Percentiles rank a stretch among this genome's conserved stretches.
Conservation (phyloP, 1,284 basidiomycete species). For the Marasmius sp. region DNA sequence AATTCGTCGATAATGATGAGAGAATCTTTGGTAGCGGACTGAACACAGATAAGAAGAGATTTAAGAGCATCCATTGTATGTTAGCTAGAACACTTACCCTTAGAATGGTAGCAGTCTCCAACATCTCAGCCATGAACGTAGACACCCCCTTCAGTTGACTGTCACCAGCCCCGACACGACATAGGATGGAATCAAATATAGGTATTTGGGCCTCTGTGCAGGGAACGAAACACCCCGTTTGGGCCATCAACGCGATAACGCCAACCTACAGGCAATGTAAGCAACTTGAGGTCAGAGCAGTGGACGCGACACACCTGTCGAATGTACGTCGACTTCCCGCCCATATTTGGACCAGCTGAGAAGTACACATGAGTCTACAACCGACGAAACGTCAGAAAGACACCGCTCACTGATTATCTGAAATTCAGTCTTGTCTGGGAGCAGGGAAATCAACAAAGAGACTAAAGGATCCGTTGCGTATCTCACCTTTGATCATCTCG, state of each 20-base stretch:
- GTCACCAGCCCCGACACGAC: slow-evolving; percentile 96
- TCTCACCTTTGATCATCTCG: slow-evolving; percentile 78
- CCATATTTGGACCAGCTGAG: slow-evolving; percentile 92
- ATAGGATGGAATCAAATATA: slow-evolving; percentile 95
- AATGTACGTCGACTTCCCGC: slow-evolving; percentile 93
- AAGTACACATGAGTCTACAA: neutral
- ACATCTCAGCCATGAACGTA: slow-evolving; percentile 99
- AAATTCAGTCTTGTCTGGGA: slow-evolving; percentile 74
- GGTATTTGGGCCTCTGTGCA: slow-evolving; percentile 85
- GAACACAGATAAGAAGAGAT: slow-evolving; percentile 1
- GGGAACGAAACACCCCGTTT: slow-evolving; percentile 94
- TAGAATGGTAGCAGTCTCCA: slow-evolving; percentile 95
- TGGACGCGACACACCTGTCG: slow-evolving; percentile 73
- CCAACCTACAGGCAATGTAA: slow-evolving; percentile 58
- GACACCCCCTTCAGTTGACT: slow-evolving; percentile 97
- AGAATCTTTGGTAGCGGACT: slow-evolving; percentile 92
- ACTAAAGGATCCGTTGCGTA: slow-evolving; percentile 11
- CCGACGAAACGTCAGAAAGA: neutral
- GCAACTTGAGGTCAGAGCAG: neutral
- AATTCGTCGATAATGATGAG: slow-evolving; percentile 98
- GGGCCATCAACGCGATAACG: slow-evolving; percentile 94
- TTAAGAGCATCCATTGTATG: slow-evolving; percentile 2
- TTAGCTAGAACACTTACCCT: slow-evolving; percentile 50
- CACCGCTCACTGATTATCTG: slow-evolving; percentile 75
- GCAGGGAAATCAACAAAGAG: neutral